Evolutionary conservation across 768 basidiomycete genomes (phyloP), one percentile per base, ranked within the genome.

Genomic region (Pholiota molesta): DNA sequence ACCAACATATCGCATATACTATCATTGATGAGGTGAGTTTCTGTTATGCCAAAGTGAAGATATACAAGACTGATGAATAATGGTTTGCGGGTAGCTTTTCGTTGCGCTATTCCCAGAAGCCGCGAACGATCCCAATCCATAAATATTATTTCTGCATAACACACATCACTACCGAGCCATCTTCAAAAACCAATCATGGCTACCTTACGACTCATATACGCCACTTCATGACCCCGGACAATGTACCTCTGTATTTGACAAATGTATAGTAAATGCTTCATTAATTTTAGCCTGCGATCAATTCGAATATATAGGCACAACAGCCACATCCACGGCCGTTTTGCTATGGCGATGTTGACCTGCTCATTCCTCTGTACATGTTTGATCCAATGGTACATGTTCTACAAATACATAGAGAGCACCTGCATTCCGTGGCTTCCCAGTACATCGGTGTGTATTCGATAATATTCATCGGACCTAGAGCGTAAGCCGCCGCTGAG

Each of bases 1-100:
- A 97, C 73, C 94, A 97, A 70, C 95, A 97, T 71, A 88, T 98
- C 57, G 84, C 88, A 16, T 92, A 97, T 71, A 92, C 87, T 39
- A 84, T 97, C 57, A 76, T 94, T 28, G 96, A 98, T 65, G 97
- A 98, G 85, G 95, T 96, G 59, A 42, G 81, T 66, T 10, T 17
- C 21, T 52, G 31, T 21, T 39, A 39, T 51, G 26, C 37, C 9
- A 16, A 37, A 9, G 52, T 37, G 19, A 14, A n/a, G 59, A 56
- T 47, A 33, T n/a, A 40, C 16, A 26, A 23, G 17, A 59, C 55
- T 59, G 16, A 51, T 42, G 16, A 26, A 11, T 54, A 21, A 55
- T 44, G 14, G 31, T 39, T 28, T 49, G n/a, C 11, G 3, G 19
- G 21, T 55, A 73, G 75, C 60, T 74, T n/a, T 75, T 74, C 57